Conservation (phyloP, 1,284 basidiomycete species). For the Cryptococcus wingfieldii region DNA sequence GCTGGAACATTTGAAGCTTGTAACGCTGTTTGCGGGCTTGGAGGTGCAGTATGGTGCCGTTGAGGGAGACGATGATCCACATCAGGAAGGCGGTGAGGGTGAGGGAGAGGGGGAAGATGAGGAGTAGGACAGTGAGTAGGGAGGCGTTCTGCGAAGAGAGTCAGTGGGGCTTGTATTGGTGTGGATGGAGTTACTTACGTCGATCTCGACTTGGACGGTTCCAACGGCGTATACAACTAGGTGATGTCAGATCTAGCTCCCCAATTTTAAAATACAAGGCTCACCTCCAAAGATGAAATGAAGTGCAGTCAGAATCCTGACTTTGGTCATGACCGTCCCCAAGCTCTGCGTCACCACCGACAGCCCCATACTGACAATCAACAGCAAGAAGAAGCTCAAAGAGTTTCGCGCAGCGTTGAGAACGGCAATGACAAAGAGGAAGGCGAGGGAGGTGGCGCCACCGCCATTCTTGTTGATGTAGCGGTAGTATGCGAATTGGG, state of each 20-base stretch:
- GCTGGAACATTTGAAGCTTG: conserved; percentile 81
- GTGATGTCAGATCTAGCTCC: background rate
- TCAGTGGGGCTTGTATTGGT: background rate
- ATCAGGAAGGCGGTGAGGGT: conserved; percentile 90
- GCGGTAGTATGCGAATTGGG: conserved; percentile 58
- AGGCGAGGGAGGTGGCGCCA: conserved; percentile 67
- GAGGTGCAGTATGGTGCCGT: conserved; percentile 79
- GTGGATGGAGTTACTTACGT: conserved; percentile 52
- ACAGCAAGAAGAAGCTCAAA: conserved; percentile 88
- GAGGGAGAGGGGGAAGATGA: conserved; percentile 89
- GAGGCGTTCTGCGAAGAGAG: conserved; percentile 58
- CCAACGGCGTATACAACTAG: conserved; percentile 84
- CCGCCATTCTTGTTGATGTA: conserved; percentile 86
- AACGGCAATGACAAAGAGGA: conserved; percentile 78
- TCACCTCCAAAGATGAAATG: conserved; percentile 93
- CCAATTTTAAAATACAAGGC: conserved; percentile 4
- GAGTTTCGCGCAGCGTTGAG: conserved; percentile 91
- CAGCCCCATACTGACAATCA: conserved; percentile 83
- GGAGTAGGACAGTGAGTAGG: conserved; percentile 68
- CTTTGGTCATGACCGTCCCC: conserved; percentile 43
- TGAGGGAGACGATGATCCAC: conserved; percentile 90
- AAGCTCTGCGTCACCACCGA: conserved; percentile 60
- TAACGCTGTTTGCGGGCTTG: conserved; percentile 77
- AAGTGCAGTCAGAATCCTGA: conserved; percentile 45
- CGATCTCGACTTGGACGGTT: conserved; percentile 84